Conservation (phyloP, 768 basidiomycete species). For the Gyrodon lividus region DNA sequence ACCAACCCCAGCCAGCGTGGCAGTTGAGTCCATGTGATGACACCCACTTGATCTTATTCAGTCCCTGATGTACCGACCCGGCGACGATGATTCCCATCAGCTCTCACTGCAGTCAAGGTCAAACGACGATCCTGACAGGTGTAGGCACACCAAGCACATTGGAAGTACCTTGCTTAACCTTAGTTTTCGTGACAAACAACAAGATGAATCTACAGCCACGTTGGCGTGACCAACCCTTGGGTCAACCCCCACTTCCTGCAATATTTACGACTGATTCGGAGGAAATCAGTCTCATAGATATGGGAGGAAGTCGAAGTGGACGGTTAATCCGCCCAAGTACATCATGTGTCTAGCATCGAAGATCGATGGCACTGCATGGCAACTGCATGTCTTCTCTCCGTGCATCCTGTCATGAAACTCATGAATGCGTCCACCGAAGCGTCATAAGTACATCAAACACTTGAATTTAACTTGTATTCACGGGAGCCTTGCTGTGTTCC, state of each 20-base stretch:
- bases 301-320: background rate
- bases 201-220: too few relatives aligned
- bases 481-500: background rate
- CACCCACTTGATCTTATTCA: too few relatives aligned
- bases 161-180: too few relatives aligned
- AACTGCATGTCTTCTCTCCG: background rate
- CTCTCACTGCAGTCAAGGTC: too few relatives aligned
- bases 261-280: background rate
- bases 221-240: too few relatives aligned
- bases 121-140: too few relatives aligned
- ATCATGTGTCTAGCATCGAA: background rate
- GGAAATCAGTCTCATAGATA: slow-evolving; percentile 34
- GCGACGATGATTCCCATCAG: too few relatives aligned
- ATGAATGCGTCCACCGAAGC: background rate
- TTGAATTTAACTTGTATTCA: background rate
- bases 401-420: background rate
- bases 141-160: too few relatives aligned
- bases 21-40: too few relatives aligned
- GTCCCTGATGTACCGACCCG: too few relatives aligned
- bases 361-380: background rate
- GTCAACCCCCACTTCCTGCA: slow-evolving; percentile 36
- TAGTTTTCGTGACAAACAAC: too few relatives aligned
- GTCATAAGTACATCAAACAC: background rate
- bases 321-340: background rate
- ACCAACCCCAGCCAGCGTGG: too few relatives aligned